Base-by-base conservation (phyloP, 805 yeast genomes). In the Komagataella pseudopastoris region DNA sequence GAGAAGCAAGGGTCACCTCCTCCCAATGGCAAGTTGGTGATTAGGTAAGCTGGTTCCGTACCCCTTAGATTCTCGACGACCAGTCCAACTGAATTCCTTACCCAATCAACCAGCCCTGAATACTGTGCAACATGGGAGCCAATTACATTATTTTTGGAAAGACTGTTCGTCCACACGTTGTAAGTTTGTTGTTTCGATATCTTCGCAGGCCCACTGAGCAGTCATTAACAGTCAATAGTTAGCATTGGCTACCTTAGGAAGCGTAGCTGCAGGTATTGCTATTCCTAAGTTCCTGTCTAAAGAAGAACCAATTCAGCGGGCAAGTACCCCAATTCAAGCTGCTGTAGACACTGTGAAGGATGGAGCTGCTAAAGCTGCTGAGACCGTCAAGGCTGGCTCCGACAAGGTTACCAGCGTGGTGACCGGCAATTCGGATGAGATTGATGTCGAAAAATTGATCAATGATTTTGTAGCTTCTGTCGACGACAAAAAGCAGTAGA, bases 111-210 rank as follows among this genome's bases (percentile, higher is more conserved):
- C 39, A 30, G 14, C n/a, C 39, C 8, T 17, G n/a, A 44, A 20
- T 44, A 20, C 12, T 18, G 49, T 18, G 8, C 6, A 58, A 23
- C 65, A 88, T 88, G 95, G 91, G 86, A 71, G 79, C 85, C 62
- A 83, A 87, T 66, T 90, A 90, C 78, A 74, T 72, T 58, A 85
- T 90, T 63, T 74, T 88, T 61, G 98, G 98, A 56, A 86, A 78
- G 71, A 71, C 84, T 57, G 81, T 89, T 60, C 88, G 79, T 61
- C 78, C 97, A 56, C 90, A 88, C 72, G 85, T 79, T 63, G 80
- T 76, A 69, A 44, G 78, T 71, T 20, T 24, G 4, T 16, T 39
- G 17, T 30, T n/a, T 22, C 2, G 39, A 30, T 14, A 30, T 30
- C 14, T 30, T 20, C 20, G 39, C 39, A 30, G 14, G 14, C 39